Conservation (phyloP, 176 grass and related monocot genomes). For the Oryza glumipatula region DNA sequence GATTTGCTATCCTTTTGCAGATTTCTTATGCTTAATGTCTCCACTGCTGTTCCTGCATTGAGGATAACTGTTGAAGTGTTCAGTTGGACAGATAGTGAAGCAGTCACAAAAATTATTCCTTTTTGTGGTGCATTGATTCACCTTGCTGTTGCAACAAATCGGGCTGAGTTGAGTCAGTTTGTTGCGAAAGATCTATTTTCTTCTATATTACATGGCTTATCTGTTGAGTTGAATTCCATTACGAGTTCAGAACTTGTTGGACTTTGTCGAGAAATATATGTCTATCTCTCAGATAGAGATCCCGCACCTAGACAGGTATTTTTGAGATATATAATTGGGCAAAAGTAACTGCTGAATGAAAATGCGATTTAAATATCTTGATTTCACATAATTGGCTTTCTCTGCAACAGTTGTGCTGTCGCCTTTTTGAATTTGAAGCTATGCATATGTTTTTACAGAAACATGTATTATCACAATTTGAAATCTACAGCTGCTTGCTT, state of each 20-base stretch:
- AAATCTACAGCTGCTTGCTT: background rate
- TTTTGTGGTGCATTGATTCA: constrained; percentile 87
- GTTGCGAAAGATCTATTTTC: constrained; percentile 92
- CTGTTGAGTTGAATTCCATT: constrained; percentile 83
- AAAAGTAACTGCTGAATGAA: background rate
- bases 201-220: constrained; percentile 81
- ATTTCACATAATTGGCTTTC: constrained; percentile 13
- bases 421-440: background rate
- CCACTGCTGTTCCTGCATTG: constrained; percentile 62
- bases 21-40: constrained; percentile 69
- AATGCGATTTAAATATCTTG: constrained; percentile 10
- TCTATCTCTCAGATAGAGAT: constrained; percentile 84
- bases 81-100: constrained; percentile 90
- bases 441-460: constrained; percentile 19
- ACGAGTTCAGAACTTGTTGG: constrained; percentile 88
- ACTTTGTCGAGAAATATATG: constrained; percentile 98
- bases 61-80: constrained; percentile 78
- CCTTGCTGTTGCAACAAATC: constrained; percentile 74
- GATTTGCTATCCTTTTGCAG: constrained; percentile 50
- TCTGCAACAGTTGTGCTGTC: background rate
- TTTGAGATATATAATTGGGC: constrained; percentile 2
- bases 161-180: constrained; percentile 79
- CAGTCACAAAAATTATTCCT: constrained; percentile 73
- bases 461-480: background rate
- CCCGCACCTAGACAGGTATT: constrained; percentile 82